phyloP scores from a whole-genome alignment of 495 filamentous ascomycete genomes.

The Lepraria neglecta region DNA sequence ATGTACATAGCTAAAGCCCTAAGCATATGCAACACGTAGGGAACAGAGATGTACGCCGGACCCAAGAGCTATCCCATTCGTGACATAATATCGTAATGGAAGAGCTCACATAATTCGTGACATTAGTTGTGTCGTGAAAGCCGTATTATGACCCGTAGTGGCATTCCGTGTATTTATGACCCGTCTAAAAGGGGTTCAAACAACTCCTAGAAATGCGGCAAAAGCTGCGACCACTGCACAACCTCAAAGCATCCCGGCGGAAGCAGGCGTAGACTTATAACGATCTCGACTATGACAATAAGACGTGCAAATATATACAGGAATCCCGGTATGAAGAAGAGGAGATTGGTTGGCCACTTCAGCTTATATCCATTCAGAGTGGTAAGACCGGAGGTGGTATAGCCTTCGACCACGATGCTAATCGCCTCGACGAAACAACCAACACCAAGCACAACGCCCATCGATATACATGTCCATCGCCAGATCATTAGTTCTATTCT shows the following conservation, averaged over 20 bases:
- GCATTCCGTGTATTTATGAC: too few relatives aligned
- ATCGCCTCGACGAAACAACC: conserved; percentile 15
- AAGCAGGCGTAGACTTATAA: conserved; percentile 23
- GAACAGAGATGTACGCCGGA: too few relatives aligned
- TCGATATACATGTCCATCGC: conserved; percentile 23
- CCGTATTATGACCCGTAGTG: too few relatives aligned
- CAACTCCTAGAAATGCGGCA: conserved; percentile 23
- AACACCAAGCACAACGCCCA: conserved; percentile 12
- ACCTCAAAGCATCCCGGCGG: conserved; percentile 21
- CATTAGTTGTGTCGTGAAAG: not conserved
- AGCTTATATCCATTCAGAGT: conserved; percentile 23
- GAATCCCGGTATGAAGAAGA: conserved; percentile 23
- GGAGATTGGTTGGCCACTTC: conserved; percentile 22
- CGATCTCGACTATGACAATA: conserved; percentile 19
- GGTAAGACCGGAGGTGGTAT: conserved; percentile 15
- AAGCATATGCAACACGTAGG: too few relatives aligned
- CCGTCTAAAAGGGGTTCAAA: too few relatives aligned
- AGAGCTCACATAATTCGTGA: not conserved
- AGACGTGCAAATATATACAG: conserved; percentile 23
- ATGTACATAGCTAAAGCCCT: too few relatives aligned
- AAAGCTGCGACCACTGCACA: conserved; percentile 24
- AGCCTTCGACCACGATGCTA: conserved; percentile 13
- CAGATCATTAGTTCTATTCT: conserved; percentile 32
- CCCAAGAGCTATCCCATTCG: too few relatives aligned
- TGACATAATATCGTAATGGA: too few relatives aligned